Base-by-base conservation (phyloP, 805 yeast species). In the Lipomyces oligophaga region DNA sequence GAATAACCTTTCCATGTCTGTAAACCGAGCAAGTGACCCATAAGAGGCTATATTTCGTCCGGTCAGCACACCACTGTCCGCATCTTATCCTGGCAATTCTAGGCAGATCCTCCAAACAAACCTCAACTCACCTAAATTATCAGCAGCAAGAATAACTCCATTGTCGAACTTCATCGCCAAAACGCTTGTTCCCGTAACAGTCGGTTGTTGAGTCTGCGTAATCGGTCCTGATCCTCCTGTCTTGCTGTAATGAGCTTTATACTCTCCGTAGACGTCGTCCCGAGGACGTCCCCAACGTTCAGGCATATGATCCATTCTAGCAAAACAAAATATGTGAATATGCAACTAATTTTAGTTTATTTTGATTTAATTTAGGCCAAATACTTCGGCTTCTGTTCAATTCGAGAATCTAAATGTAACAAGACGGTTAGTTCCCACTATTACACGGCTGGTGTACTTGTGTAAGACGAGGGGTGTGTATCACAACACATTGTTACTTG, bases 161-260 rank as follows among this genome's bases (percentile, higher is more conserved):
- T 83, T 84, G 54, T 85, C 73, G 72, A 81, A 93, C 69, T 89
- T 93, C 67, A 90, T 76, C 6, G 93, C 94, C 58, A 93, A 75
- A 19, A 93, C 98, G 28, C 96, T 87, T 0, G 97, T 86, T 63
- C 98, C 97, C 11, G 99, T 93, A 50, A 93, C 86, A 57, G 85
- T 83, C 38, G 99, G 99, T 63, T 81, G 87, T 65, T 86, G 95
- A 2, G 98, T 90, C 31, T 10, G 42, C 32, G 38, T n/a, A 26
- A 20, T 24, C 28, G 43, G 43, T 5, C 63, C 80, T 59, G 89
- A 90, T 39, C 75, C 67, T 45, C 73, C 74, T 65, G 83, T 60
- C 32, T 54, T 49, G n/a, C n/a, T n/a, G n/a, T n/a, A n/a, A n/a
- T n/a, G n/a, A 21, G 47, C 34, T 54, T 66, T 85, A 70, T 89